Conservation (phyloP, 2,329 filamentous ascomycete species). For the Paecilomyces niveus region DNA sequence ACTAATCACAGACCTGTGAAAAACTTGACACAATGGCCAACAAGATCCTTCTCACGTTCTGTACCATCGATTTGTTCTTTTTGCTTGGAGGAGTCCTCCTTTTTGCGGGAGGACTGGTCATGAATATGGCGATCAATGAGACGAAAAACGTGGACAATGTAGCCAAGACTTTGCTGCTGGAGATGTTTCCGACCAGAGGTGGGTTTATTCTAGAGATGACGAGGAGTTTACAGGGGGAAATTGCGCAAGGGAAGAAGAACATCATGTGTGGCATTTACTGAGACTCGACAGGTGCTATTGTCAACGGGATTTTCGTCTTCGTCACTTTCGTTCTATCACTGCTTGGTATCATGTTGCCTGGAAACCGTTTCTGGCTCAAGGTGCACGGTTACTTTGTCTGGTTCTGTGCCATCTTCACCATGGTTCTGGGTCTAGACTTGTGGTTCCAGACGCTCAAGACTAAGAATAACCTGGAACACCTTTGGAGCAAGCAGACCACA, state of each 20-base stretch:
- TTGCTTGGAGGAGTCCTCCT: slow-evolving; percentile 45
- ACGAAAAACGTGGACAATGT: slow-evolving; percentile 43
- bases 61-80: slow-evolving; percentile 47
- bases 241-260: too few species aligned
- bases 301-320: slow-evolving; percentile 66
- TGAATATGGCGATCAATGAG: slow-evolving; percentile 35
- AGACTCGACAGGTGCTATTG: slow-evolving; percentile 52
- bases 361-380: slow-evolving; percentile 63
- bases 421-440: slow-evolving; percentile 59
- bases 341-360: slow-evolving; percentile 62
- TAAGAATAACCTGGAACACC: slow-evolving; percentile 52
- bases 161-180: slow-evolving; percentile 45
- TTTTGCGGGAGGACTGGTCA: slow-evolving; percentile 47
- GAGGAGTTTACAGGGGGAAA: background rate
- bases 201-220: slow-evolving; percentile 15
- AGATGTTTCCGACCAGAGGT: slow-evolving; percentile 49
- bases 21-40: slow-evolving; percentile 35
- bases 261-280: background rate
- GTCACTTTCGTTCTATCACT: slow-evolving; percentile 62
- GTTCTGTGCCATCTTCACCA: slow-evolving; percentile 56
- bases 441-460: slow-evolving; percentile 69
- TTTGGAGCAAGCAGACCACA: slow-evolving; percentile 55
- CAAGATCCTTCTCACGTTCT: slow-evolving; percentile 47
- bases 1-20: background rate
- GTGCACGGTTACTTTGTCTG: slow-evolving; percentile 58